These are phyloP conservation scores for Azolla pinnata DNA, from an alignment of 75 land plant genomes.

Conservation along the genomic window DNA sequence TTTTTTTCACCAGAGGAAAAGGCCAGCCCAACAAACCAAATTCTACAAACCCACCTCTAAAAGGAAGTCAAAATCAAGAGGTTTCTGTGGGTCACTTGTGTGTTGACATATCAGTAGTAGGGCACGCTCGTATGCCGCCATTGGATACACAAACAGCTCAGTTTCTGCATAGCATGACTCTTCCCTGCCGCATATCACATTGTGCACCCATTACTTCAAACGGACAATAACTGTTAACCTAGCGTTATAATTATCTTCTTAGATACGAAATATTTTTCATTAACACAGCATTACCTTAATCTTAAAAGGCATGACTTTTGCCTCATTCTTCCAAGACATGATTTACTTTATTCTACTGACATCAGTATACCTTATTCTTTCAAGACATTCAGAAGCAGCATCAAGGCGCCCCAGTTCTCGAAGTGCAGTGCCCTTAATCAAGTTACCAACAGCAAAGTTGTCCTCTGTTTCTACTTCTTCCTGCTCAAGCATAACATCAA, in stretches of 20 bases:
- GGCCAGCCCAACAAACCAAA: neutral
- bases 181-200: no score
- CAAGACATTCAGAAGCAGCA: slow-evolving; percentile 20
- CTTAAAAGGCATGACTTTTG: no score
- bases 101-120: slow-evolving; percentile 24
- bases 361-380: slow-evolving; percentile 20
- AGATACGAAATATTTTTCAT: no score
- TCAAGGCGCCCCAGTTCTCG: slow-evolving; percentile 33
- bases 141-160: slow-evolving; percentile 30
- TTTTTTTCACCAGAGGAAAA: neutral
- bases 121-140: slow-evolving; percentile 43
- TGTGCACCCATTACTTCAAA: no score
- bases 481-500: neutral
- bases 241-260: no score
- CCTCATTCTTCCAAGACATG: no score
- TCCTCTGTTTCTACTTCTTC: slow-evolving; percentile 23
- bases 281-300: no score
- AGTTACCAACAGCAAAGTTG: slow-evolving; percentile 21
- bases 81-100: slow-evolving; percentile 1
- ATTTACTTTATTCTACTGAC: no score
- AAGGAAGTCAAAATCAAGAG: slow-evolving; percentile 15
- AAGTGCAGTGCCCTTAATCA: slow-evolving; percentile 33
- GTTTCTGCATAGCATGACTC: slow-evolving; percentile 24
- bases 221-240: no score
- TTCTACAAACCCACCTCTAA: slow-evolving; percentile 11